Base-by-base conservation (phyloP, 1,139 yeast species). In the Yamadazyma dushanensis region DNA sequence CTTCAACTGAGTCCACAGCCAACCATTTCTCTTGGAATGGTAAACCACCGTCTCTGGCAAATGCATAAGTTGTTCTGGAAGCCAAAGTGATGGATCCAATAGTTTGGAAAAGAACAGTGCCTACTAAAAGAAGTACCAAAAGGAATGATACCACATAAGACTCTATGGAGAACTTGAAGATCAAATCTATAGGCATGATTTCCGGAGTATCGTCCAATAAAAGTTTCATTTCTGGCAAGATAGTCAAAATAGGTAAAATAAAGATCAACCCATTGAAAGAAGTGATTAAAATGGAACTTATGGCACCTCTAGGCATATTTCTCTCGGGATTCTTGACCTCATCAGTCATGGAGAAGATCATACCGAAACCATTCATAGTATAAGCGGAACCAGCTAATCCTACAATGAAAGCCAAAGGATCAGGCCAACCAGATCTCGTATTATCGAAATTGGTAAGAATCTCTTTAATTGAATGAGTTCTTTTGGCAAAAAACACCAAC, bases 11-110 rank as follows among this genome's bases (percentile, higher is more conserved):
- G 45, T 82, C 81, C 28, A 86, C 87, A 46, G 74, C 73, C 4
- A 79, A 73, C 84, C 89, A 84, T 26, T 73, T 56, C 8, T 73
- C 66, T 40, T 81, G 76, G 47, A 72, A 79, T 0, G 96, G 96
- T 32, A 88, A 63, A 0, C 94, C 96, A 31, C 85, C 89, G 56
- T 88, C 97, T 59, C 97, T 78, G 35, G 95, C 87, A 61, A 88
- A 81, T 10, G 95, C 88, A 64, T 80, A 88, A 1, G 90, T 84
- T 23, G 87, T 80, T 65, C 96, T 78, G 5, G 95, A 85, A 1
- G 94, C 90, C 0, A 96, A 86, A 0, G 95, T 85, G 22, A 86
- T 69, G 1, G 92, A 71, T 24, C 95, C 94, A 39, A 84, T 80
- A 4, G 89, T 82, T 29, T 89, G 92, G 55, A 85, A 83, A 15